Conservation (phyloP, 345 rosid genomes). For the Heritiera fomes region DNA sequence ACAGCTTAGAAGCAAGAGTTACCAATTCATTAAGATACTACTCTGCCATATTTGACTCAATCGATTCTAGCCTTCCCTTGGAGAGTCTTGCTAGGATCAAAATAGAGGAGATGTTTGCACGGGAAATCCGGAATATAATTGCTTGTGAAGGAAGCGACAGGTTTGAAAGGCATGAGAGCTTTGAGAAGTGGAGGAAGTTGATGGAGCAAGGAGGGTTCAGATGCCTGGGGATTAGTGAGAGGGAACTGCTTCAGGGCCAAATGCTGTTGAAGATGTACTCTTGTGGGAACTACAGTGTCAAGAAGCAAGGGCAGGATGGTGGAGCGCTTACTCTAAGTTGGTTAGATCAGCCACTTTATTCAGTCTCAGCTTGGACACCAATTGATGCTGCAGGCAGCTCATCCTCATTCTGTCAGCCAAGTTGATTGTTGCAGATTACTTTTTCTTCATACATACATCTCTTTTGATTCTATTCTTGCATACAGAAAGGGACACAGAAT, state of each 20-base stretch:
- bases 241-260: conserved; percentile 79
- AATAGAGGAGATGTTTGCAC: conserved; percentile 80
- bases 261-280: conserved; percentile 89
- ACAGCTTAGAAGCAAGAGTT: conserved; percentile 58
- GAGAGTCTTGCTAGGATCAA: conserved; percentile 70
- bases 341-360: conserved; percentile 81
- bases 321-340: conserved; percentile 67
- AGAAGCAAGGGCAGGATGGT: conserved; percentile 46
- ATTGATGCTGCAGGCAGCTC: conserved; percentile 62
- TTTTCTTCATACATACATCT: conserved; percentile 34
- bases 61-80: conserved; percentile 54
- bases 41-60: conserved; percentile 75
- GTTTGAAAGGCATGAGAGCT: conserved; percentile 72
- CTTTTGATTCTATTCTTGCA: conserved; percentile 33
- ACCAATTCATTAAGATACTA: conserved; percentile 74
- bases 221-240: conserved; percentile 55
- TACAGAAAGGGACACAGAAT: conserved; percentile 37
- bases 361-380: conserved; percentile 86
- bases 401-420: conserved; percentile 59
- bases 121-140: conserved; percentile 76
- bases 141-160: conserved; percentile 94
- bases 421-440: conserved; percentile 36
- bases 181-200: conserved; percentile 64
- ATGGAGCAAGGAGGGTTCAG: conserved; percentile 85
- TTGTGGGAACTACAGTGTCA: conserved; percentile 42